Evolutionary conservation across 768 basidiomycete species (phyloP), one percentile per base, ranked within the genome.

Genomic region (Lentinula edodes): DNA sequence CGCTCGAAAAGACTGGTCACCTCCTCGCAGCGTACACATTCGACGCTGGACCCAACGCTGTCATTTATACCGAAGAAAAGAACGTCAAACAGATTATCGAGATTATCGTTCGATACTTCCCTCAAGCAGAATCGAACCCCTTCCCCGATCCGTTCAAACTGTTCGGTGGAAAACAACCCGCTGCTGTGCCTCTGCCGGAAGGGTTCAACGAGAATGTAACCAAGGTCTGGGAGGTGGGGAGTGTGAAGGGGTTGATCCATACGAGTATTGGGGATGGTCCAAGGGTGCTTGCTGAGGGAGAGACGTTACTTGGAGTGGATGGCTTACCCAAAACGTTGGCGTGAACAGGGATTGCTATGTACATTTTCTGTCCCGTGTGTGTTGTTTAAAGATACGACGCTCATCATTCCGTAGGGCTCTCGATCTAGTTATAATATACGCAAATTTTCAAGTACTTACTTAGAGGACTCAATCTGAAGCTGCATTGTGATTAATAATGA

Each of bases 11-110:
- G 71, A 83, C 73, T 51, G 78, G 79, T 2, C 83, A 84, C 57
- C 78, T 85, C 72, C 87, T 91, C 69, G 97, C 95, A 0, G 97
- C 96, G 45, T 99, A 99, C 75, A 99, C 97, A n/a, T 98, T 90
- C 71, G 97, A 99, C 69, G 97, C 97, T 0, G 97, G 97, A 36
- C 97, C 97, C 13, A 99, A 99, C 75, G 95, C 95, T 2, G 97
- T 99, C 71, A 93, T 99, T 69, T 99, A 98, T 75, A 84, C 94
- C 0, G 82, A 84, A 4, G 80, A 88, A 66, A 81, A 86, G 68
- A 85, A 95, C 74, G 77, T 97, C 68, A 83, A 82, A 65, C 84
- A 88, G 73, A 89, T 99, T 66, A 77, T 94, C 51, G 77, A 84
- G 67, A 73, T 94, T 65, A 81, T 98, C 65, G 75, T 87, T 59